Evolutionary conservation across 345 rosid species (phyloP), one percentile per base, ranked within the genome.

Genomic region (Nasturtium officinale): DNA sequence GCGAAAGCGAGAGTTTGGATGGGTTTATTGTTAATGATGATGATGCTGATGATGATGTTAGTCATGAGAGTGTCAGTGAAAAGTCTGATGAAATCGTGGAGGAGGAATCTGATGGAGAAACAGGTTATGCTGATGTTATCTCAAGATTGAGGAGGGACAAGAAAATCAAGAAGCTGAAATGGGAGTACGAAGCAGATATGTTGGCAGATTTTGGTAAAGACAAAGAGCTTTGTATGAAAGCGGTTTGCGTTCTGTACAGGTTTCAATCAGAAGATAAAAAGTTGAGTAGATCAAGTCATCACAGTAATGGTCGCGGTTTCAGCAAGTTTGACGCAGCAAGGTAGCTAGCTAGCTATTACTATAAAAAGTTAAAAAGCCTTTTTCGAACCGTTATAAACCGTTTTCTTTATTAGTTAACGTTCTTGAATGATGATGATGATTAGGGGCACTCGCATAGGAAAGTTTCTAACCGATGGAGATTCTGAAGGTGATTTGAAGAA

Each of bases 241-340:
- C 96, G 43, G 96, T 88, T 23, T 88, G 96, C 65, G 96, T 87
- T 52, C 79, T 90, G 11, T 88, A 84, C 63, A 65, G 89, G 50
- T 84, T 83, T 64, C 96, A 88, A 75, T 89, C 91, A 42, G 65
- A 69, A 6, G 96, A 78, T 30, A 93, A 92, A 72, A 77, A 79
- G 67, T n/a, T 12, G 33, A 21, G 38, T 1, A 84, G 82, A 73
- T 83, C 67, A 74, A 67, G 88, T 15, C 35, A 79, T 9, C 16
- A 76, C 62, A 4, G 4, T 38, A 92, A 92, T 59, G 64, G 71
- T 53, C 83, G 88, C 8, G 96, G 98, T 60, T 92, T 90, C 37
- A 92, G 80, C 82, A 83, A 79, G 81, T 47, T 59, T 69, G 92
- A 90, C 65, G 96, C 95, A 3, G 2, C 1, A 70, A 88, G 92